These are phyloP conservation scores for Ophiosphaerella korrae DNA, from an alignment of 2,329 filamentous ascomycete genomes.

Conservation along the genomic window DNA sequence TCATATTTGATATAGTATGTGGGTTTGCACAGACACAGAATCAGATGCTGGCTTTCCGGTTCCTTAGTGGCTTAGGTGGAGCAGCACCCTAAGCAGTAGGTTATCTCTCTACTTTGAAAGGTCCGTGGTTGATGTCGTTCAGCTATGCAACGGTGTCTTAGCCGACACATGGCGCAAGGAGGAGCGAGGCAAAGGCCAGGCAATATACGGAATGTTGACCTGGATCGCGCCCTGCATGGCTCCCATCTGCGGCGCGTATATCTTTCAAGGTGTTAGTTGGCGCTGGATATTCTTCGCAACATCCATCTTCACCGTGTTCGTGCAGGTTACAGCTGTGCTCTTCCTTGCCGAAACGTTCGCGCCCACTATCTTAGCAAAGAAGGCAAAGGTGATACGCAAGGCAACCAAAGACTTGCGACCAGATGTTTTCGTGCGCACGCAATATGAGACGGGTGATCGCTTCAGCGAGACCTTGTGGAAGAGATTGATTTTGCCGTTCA, in stretches of 20 bases:
- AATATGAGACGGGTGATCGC: constrained; percentile 42
- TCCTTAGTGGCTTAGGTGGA: constrained; percentile 41
- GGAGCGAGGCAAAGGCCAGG: constrained; percentile 65
- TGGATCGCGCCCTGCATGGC: constrained; percentile 68
- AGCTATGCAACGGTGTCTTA: constrained; percentile 43
- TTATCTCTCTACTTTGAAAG: neutral
- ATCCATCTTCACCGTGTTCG: constrained; percentile 63
- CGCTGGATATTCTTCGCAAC: constrained; percentile 74
- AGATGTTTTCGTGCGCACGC: constrained; percentile 40
- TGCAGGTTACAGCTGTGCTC: constrained; percentile 65
- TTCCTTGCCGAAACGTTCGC: constrained; percentile 59
- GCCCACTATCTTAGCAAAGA: constrained; percentile 52
- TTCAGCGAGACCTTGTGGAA: constrained; percentile 36
- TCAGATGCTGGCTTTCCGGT: constrained; percentile 44
- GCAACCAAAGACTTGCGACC: constrained; percentile 43
- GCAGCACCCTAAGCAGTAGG: constrained; percentile 39
- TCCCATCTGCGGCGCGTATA: constrained; percentile 35
- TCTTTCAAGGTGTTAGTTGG: constrained; percentile 54
- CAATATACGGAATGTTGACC: constrained; percentile 65
- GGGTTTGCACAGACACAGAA: constrained; percentile 37
- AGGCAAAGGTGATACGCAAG: constrained; percentile 52
- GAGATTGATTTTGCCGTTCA: constrained; percentile 41
- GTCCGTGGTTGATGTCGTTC: constrained; percentile 3
- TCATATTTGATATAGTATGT: constrained; percentile 42
- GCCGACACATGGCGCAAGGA: constrained; percentile 65